These are phyloP conservation scores for Oxyria digyna DNA, from an alignment of 148 eudicot species.

Conservation along the genomic window DNA sequence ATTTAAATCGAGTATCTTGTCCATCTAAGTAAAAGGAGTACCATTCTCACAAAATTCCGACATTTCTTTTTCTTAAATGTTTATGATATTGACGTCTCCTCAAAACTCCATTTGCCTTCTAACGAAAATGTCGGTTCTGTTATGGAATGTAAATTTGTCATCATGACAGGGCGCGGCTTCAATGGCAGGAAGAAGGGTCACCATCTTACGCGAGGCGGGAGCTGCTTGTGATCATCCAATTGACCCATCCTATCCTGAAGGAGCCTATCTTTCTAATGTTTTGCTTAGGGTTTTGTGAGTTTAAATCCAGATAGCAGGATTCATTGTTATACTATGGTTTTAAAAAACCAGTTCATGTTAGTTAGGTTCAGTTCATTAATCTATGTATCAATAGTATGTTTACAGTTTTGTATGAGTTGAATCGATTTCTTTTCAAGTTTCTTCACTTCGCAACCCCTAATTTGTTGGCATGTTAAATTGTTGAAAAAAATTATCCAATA, in stretches of 20 bases:
- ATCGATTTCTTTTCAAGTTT: too few relatives aligned
- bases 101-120: background rate
- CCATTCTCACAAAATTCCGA: background rate
- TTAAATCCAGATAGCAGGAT: too few relatives aligned
- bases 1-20: background rate
- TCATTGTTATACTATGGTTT: background rate
- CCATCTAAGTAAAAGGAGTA: background rate
- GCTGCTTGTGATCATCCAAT: constrained; percentile 95
- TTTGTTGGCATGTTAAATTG: too few relatives aligned
- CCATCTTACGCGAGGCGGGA: constrained; percentile 65
- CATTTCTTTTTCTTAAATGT: too few relatives aligned
- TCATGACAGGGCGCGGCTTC: constrained; percentile 85
- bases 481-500: too few relatives aligned
- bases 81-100: background rate
- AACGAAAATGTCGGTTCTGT: background rate
- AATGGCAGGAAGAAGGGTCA: constrained; percentile 56
- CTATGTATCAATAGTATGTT: too few relatives aligned
- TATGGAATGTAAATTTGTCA: background rate
- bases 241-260: constrained; percentile 80
- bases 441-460: too few relatives aligned
- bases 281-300: constrained; percentile 43
- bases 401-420: too few relatives aligned
- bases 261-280: constrained; percentile 76
- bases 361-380: too few relatives aligned
- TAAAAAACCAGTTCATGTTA: background rate